Conservation (phyloP, 176 grass and related monocot species). For the Pontederia crassipes region DNA sequence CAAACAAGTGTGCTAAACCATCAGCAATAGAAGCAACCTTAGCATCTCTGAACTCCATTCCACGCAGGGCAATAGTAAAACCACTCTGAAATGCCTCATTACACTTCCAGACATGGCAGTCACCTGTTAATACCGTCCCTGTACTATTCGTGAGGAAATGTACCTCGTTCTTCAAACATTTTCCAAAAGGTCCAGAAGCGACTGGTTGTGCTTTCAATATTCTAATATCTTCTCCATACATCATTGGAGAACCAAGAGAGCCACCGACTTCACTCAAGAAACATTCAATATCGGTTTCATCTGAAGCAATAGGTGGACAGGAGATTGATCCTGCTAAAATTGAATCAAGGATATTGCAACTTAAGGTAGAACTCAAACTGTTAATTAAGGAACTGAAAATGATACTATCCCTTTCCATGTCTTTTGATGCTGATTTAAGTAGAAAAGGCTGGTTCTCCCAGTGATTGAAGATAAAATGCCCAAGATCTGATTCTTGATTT, state of each 20-base stretch:
- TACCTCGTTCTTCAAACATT: constrained; percentile 25
- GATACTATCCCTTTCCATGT: constrained; percentile 18
- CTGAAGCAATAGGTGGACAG: constrained; percentile 65
- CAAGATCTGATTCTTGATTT: constrained; percentile 21
- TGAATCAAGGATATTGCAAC: constrained; percentile 37
- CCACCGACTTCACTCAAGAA: constrained; percentile 41
- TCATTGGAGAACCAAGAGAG: constrained; percentile 37
- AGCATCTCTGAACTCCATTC: constrained; percentile 63
- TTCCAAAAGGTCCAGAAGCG: background rate
- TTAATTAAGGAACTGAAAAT: constrained; percentile 34
- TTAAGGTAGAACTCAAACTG: constrained; percentile 30
- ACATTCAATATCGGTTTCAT: constrained; percentile 56
- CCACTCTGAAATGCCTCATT: constrained; percentile 56
- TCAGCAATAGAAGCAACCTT: constrained; percentile 48
- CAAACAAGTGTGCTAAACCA: constrained; percentile 60
- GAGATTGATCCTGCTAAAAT: constrained; percentile 43
- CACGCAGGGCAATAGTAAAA: constrained; percentile 73
- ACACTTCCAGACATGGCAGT: constrained; percentile 15
- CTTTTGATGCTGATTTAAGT: constrained; percentile 25
- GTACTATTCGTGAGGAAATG: constrained; percentile 29
- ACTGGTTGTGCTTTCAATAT: constrained; percentile 40
- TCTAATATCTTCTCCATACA: constrained; percentile 60
- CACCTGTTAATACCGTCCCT: constrained; percentile 5
- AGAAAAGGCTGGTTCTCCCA: constrained; percentile 59
- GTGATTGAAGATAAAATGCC: constrained; percentile 41